Evolutionary conservation across 768 basidiomycete genomes (phyloP), one percentile per base, ranked within the genome.

Genomic region (Naganishia vishniacii): DNA sequence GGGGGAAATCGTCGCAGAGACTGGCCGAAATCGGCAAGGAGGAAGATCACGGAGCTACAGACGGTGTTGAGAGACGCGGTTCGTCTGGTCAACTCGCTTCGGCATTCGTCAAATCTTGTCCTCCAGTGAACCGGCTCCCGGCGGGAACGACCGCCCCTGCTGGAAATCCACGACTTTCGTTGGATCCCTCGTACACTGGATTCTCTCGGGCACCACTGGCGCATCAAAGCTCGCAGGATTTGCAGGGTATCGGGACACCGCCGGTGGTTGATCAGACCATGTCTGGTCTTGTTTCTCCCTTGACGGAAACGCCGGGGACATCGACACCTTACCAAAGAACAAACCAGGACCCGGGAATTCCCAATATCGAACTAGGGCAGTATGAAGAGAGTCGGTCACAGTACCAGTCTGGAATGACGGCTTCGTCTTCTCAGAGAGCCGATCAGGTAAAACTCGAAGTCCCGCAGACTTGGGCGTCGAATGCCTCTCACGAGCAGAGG

Each of bases 371-470:
- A 3, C 23, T 23, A 23, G 53, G 20, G 34, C 16, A 56, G 23
- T 34, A 29, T 51, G 31, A 32, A 16, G 23, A 23, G 12, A 23
- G 40, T n/a, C 34, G 34, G n/a, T 26, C 53, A 3, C n/a, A 29
- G 20, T 56, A 56, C 26, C 53, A 56, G 53, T 37, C 34, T 6
- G 53, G 53, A 4, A 56, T 56, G 53, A 56, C n/a, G 37, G 37
- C 40, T 12, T 40, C 53, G 2, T 56, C 53, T 8, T 23, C 6
- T 7, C 49, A 23, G 31, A 4, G 49, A 7, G 49, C 29, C 7
- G 49, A 51, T 18, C 20, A 56, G 37, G 23, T 13, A 20, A 20
- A 40, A 25, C 9, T 15, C 1, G 34, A 41, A 23, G 40, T 20
- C 4, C 37, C 37, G 31, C n/a, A 8, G 20, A 56, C 16, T 23